Evolutionary conservation across 2,329 filamentous ascomycete genomes (phyloP).

Genomic region (Phyllosticta ampelicida): DNA sequence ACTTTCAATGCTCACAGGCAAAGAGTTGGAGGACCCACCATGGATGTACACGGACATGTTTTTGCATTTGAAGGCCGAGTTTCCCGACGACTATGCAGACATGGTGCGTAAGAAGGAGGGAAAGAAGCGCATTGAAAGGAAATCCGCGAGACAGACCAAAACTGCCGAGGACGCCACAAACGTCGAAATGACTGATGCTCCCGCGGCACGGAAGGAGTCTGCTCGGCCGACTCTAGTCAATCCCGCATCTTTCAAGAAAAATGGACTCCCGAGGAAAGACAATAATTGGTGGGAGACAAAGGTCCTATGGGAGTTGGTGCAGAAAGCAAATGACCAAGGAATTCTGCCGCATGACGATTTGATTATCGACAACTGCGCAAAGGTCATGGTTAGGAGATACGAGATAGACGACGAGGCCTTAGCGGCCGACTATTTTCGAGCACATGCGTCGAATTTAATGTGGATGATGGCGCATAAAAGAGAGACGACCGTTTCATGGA

Average conservation of each 20-base stretch:
- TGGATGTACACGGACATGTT: constrained; percentile 36
- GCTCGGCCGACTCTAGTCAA: neutral
- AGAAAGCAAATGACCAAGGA: constrained; percentile 26
- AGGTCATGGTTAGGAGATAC: constrained; percentile 25
- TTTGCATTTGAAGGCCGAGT: constrained; percentile 28
- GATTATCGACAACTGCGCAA: constrained; percentile 23
- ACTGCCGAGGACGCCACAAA: neutral
- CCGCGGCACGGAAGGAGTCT: neutral
- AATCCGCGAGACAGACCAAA: neutral
- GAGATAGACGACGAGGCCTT: constrained; percentile 25
- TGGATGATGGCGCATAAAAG: constrained; percentile 29
- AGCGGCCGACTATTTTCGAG: constrained; percentile 24
- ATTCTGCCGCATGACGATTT: constrained; percentile 21
- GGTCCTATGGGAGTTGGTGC: constrained; percentile 30
- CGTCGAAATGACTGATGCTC: neutral
- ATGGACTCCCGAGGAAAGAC: constrained; percentile 23
- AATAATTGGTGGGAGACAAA: constrained; percentile 30
- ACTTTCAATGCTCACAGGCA: constrained; percentile 29
- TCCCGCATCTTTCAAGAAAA: neutral
- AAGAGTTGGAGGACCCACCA: constrained; percentile 31
- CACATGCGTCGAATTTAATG: constrained; percentile 26
- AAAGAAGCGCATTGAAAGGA: constrained; percentile 3
- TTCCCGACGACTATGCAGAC: constrained; percentile 18
- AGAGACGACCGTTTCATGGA: constrained; percentile 20
- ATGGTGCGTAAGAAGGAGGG: constrained; percentile 17